Evolutionary conservation across 2,329 filamentous ascomycete species (phyloP), one percentile per base, ranked within the genome.

Genomic region (Paecilomyces formosus): DNA sequence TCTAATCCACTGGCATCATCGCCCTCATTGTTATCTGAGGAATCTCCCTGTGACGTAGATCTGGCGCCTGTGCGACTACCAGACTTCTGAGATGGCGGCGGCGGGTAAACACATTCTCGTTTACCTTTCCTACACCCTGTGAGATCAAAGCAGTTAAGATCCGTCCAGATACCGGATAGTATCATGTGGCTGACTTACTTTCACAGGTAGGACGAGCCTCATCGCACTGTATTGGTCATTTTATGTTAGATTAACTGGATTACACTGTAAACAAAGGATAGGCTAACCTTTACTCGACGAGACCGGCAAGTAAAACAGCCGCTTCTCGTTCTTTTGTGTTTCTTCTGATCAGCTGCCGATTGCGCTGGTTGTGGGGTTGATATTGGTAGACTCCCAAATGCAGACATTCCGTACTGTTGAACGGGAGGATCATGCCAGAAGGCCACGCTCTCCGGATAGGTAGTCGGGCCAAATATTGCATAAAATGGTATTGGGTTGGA

Each of bases 231-330:
- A 53, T 24, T 9, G 58, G 33, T 15, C 33, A 26, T 51, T 55
- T 15, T 22, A 39, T 18, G 9, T 28, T 21, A 55, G 55, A 35
- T 4, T 49, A 54, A 55, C 18, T 31, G 18, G 55, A 55, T 39
- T 39, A 57, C 35, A 63, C 49, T 62, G 61, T 55, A 52, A 30
- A 33, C 3, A 35, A 11, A 31, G 53, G 51, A 54, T 55, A 35
- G n/a, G 33, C 31, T 28, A 69, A 84, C 82, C 80, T 87, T 97
- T 55, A 97, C 92, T 72, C 94, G 85, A 64, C 94, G 85, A 67
- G 87, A 88, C 60, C 94, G 85, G 74, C 94, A 99, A 53, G 92
- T 97, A 70, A 85, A 97, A 76, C 94, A 99, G 28, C 94, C 94
- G 63, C 92, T 97, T 66, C 94, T 84, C 51, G 94, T 97, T 65